Evolutionary conservation across 2,329 filamentous ascomycete species (phyloP), one percentile per base, ranked within the genome.

Genomic region (Ophiognomonia clavigignenti-juglandacearum): DNA sequence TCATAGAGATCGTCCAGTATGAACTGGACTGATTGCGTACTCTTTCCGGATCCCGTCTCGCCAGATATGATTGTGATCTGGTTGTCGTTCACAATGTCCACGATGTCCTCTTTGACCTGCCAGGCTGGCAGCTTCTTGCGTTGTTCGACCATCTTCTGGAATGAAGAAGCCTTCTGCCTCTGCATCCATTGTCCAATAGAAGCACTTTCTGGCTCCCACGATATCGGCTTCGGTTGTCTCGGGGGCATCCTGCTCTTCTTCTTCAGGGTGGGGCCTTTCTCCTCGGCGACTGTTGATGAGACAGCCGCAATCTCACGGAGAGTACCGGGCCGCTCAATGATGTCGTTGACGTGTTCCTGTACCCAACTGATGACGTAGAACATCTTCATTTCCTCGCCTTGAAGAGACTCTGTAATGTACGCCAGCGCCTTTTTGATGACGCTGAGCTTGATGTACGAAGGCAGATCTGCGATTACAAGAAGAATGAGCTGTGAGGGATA

Each of bases 51-150:
- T 44, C 93, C 93, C 4, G 93, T 98, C 68, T 97, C 93, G 56
- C 93, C 93, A 36, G 91, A 95, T 57, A 98, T 93, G 59, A 98
- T 96, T 1, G 89, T 96, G 42, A 98, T 90, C 64, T 96, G 85
- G 59, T 92, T 82, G 4, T 75, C 71, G 35, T 77, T 77, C 40
- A 98, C 87, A 0, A 87, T 86, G 18, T 78, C 65, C 9, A 97
- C 80, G 24, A 98, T 88, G 1, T 77, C 73, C 18, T 92, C 83
- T 57, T 81, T 83, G 57, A 93, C 81, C 50, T 80, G 79, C 93
- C 93, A 98, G 2, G 93, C 93, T 3, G 93, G 93, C 3, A 98
- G 70, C 39, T 75, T 79, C 61, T 85, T 78, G 36, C 93, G 78
- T 57, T 82, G 81, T 16, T 73, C 68, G 51, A 90, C 70, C 86